These are phyloP conservation scores for Coccomyxa sp. DNA, from an alignment of 139 green algal genomes.

Conservation along the genomic window DNA sequence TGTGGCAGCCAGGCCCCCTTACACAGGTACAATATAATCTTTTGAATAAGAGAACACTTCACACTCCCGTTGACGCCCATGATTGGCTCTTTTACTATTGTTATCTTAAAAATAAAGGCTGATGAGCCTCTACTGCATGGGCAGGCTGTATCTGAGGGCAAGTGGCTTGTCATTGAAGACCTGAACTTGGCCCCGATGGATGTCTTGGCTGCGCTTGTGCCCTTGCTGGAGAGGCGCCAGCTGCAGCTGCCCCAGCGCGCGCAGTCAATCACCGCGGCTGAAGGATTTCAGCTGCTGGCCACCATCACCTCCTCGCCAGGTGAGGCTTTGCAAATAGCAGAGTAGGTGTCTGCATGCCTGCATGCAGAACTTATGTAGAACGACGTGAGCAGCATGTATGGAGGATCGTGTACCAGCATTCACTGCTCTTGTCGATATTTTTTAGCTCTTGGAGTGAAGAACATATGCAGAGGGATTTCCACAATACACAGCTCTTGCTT, in stretches of 20 bases:
- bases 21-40: slow-evolving; percentile 46
- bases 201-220: slow-evolving; percentile 81
- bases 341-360: not conserved
- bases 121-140: not conserved
- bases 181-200: slow-evolving; percentile 88
- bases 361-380: not conserved
- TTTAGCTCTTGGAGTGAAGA: not conserved
- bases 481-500: too few relatives aligned
- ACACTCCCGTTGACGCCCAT: not conserved
- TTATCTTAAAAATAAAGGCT: not conserved
- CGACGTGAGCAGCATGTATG: not conserved
- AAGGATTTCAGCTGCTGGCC: slow-evolving; percentile 80
- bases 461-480: too few relatives aligned
- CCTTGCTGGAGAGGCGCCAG: slow-evolving; percentile 74
- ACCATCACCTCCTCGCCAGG: slow-evolving; percentile 60
- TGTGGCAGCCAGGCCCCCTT: slow-evolving; percentile 89
- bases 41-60: too few relatives aligned
- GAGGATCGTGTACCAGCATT: not conserved
- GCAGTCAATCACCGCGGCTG: slow-evolving; percentile 54
- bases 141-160: slow-evolving; percentile 72
- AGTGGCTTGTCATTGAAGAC: slow-evolving; percentile 94
- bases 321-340: not conserved
- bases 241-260: slow-evolving; percentile 71
- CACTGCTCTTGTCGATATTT: too few relatives aligned
- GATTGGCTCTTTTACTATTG: not conserved